Percentiles rank a stretch among this genome's conserved stretches.
phyloP scores from a whole-genome alignment of 2,329 filamentous ascomycete genomes.

The Fusarium austroafricanum region DNA sequence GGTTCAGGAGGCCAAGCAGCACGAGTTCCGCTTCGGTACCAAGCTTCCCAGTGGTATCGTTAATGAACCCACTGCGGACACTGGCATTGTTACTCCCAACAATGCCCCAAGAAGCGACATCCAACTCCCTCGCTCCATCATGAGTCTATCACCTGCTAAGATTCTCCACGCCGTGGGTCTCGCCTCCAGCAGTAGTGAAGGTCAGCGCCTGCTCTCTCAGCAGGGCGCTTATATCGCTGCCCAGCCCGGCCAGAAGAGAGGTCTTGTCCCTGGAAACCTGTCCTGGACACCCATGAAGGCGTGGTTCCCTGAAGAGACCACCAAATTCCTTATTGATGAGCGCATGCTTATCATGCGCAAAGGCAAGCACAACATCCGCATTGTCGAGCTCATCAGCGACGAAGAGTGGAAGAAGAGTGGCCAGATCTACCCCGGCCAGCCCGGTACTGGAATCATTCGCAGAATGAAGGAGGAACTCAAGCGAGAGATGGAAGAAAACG shows the following conservation, averaged over 20 bases:
- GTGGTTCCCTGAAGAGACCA: constrained; percentile 67
- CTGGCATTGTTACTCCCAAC: constrained; percentile 55
- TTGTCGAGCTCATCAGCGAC: constrained; percentile 70
- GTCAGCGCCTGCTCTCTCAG: constrained; percentile 65
- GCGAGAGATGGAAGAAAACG: constrained; percentile 50
- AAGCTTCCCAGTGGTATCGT: constrained; percentile 46
- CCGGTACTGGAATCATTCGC: constrained; percentile 61
- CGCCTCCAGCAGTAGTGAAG: constrained; percentile 66
- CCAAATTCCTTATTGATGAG: constrained; percentile 70
- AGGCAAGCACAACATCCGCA: constrained; percentile 72
- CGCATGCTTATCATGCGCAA: constrained; percentile 70
- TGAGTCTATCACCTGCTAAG: constrained; percentile 67
- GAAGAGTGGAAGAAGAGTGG: constrained; percentile 64
- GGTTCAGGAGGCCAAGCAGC: constrained; percentile 67
- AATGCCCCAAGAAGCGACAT: constrained; percentile 66
- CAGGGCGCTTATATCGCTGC: constrained; percentile 72
- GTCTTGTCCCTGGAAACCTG: constrained; percentile 63
- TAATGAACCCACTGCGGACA: constrained; percentile 47
- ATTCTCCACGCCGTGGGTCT: constrained; percentile 72
- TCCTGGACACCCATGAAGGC: constrained; percentile 71
- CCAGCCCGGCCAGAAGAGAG: constrained; percentile 56
- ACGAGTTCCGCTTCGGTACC: constrained; percentile 61
- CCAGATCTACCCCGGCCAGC: constrained; percentile 64
- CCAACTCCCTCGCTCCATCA: constrained; percentile 67
- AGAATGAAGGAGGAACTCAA: constrained; percentile 54